A percentile compares a stretch with the other conserved stretches of the same genome.
These are phyloP conservation scores for Sporothrix euskadiensis DNA, from an alignment of 2,329 filamentous ascomycete genomes.

Conservation along the genomic window DNA sequence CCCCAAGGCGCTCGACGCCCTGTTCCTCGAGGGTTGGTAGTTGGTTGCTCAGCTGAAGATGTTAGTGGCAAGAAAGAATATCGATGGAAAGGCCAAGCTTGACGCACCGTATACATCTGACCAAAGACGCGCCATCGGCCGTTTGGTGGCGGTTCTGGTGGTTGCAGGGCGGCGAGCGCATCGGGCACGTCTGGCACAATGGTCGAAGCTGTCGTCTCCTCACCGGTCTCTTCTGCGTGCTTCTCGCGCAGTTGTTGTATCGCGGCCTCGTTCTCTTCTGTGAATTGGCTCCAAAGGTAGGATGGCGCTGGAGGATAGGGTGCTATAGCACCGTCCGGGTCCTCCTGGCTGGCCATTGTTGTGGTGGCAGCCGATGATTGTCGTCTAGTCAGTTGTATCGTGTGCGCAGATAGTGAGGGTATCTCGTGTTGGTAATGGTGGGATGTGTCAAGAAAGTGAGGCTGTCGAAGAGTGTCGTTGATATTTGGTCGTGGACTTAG, in stretches of 20 bases:
- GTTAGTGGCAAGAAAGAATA: neutral
- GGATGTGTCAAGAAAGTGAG: neutral
- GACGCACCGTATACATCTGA: constrained; percentile 57
- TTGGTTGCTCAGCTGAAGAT: constrained; percentile 55
- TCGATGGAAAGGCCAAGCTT: no score
- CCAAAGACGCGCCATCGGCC: constrained; percentile 77
- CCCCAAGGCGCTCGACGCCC: constrained; percentile 66
- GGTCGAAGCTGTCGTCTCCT: constrained; percentile 36
- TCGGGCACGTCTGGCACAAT: constrained; percentile 58
- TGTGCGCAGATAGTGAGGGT: neutral
- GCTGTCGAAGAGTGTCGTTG: neutral
- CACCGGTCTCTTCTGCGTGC: constrained; percentile 40
- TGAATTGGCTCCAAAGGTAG: constrained; percentile 88
- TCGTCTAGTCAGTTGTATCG: no score
- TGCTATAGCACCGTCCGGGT: constrained; percentile 21
- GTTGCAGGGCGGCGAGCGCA: constrained; percentile 75
- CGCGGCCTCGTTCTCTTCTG: constrained; percentile 67
- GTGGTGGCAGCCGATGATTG: neutral
- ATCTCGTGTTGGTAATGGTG: neutral
- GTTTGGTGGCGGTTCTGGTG: constrained; percentile 70
- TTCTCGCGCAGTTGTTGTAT: constrained; percentile 48
- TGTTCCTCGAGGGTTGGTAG: constrained; percentile 68
- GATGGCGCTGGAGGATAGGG: constrained; percentile 71
- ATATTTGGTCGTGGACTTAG: neutral
- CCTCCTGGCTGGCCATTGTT: constrained; percentile 60